Percentiles rank a stretch among this genome's conserved stretches.
These are phyloP conservation scores for Beauveria sp. DNA, from an alignment of 2,329 filamentous ascomycete species.

Conservation along the genomic window DNA sequence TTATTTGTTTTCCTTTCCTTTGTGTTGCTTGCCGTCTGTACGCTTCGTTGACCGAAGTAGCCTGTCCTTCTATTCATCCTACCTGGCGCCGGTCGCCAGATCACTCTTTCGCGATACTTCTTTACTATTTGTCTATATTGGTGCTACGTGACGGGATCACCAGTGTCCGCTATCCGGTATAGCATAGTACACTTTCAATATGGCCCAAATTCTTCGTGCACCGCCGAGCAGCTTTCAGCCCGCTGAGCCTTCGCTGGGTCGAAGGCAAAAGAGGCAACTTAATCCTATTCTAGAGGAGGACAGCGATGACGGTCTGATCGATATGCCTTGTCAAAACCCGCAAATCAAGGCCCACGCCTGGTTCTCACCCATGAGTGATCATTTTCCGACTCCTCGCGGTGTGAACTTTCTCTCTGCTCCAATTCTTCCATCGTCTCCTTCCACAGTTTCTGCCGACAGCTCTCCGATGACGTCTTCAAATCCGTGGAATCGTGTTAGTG, in stretches of 20 bases:
- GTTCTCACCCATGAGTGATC: slow-evolving; percentile 52
- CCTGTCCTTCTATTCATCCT: slow-evolving; percentile 29
- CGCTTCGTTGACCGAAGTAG: slow-evolving; percentile 38
- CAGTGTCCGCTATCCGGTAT: slow-evolving; percentile 5
- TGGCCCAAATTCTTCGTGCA: slow-evolving; percentile 6
- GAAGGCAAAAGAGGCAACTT: slow-evolving; percentile 46
- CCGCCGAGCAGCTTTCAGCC: slow-evolving; percentile 30
- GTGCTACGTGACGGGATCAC: slow-evolving; percentile 8
- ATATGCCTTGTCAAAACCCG: slow-evolving; percentile 18
- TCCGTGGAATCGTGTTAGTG: slow-evolving; percentile 56
- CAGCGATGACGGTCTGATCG: slow-evolving; percentile 26
- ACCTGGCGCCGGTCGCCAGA: slow-evolving; percentile 31
- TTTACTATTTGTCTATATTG: slow-evolving; percentile 4
- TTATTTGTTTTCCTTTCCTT: slow-evolving; percentile 25
- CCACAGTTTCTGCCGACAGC: slow-evolving; percentile 44
- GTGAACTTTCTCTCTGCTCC: slow-evolving; percentile 57
- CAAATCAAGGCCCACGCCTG: slow-evolving; percentile 49
- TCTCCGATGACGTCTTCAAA: slow-evolving; percentile 50
- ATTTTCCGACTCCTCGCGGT: slow-evolving; percentile 68
- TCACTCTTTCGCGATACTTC: slow-evolving; percentile 15
- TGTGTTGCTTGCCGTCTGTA: slow-evolving; percentile 19
- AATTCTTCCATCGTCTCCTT: slow-evolving; percentile 54
- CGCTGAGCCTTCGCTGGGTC: slow-evolving; percentile 48
- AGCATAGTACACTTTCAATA: slow-evolving; percentile 5
- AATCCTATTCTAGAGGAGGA: slow-evolving; percentile 60